phyloP scores from a whole-genome alignment of 1,284 basidiomycete species.

The Leccinum huronense region DNA sequence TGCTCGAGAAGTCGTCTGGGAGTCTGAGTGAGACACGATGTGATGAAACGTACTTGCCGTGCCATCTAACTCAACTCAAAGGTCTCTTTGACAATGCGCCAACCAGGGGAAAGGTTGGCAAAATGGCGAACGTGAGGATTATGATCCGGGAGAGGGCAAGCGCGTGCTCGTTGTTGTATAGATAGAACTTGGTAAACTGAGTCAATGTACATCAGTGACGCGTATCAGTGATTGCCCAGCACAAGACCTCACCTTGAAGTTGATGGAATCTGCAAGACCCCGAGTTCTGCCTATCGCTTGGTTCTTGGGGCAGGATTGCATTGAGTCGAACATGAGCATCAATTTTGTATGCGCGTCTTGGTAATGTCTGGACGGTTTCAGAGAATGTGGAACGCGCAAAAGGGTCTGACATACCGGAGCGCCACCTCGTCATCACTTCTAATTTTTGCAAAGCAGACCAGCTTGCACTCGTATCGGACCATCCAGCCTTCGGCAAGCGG shows the following conservation, averaged over 20 bases:
- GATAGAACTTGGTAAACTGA: constrained; percentile 74
- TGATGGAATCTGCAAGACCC: too few species aligned
- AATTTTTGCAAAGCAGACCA: too few species aligned
- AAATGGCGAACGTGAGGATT: constrained; percentile 83
- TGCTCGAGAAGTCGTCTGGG: too few species aligned
- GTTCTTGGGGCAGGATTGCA: neutral
- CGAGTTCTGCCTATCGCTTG: too few species aligned
- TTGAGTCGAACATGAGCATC: too few species aligned
- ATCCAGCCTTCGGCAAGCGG: too few species aligned
- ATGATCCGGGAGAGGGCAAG: constrained; percentile 75
- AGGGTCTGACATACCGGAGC: too few species aligned
- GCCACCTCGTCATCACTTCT: too few species aligned
- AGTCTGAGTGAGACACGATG: neutral
- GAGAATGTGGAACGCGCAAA: neutral
- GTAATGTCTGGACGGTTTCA: neutral
- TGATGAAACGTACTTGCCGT: constrained; percentile 65
- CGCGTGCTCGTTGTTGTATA: constrained; percentile 84
- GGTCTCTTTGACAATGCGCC: constrained; percentile 50
- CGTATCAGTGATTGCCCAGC: neutral
- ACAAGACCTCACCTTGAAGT: too few species aligned
- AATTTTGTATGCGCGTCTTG: neutral
- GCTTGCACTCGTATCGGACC: too few species aligned
- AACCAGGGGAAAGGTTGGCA: constrained; percentile 32
- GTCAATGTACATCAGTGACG: neutral
- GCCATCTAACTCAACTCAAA: constrained; percentile 98